Conservation (phyloP, 2,329 filamentous ascomycete genomes). For the Tympanopsis confertula region DNA sequence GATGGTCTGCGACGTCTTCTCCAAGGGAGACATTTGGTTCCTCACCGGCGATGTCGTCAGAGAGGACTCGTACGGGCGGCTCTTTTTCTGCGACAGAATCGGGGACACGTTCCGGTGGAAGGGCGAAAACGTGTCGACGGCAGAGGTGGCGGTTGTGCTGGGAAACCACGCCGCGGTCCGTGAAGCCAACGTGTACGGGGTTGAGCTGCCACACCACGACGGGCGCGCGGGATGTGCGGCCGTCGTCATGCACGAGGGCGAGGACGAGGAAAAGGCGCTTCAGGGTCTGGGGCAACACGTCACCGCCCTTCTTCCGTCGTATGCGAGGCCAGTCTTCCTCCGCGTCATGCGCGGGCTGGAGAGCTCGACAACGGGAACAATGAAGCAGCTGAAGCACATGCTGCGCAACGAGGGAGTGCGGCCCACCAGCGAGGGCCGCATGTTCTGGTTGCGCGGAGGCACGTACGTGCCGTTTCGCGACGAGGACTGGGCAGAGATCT, state of each 20-base stretch:
- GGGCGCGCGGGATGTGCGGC: slow-evolving; percentile 75
- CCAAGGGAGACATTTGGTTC: slow-evolving; percentile 71
- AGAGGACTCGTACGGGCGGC: slow-evolving; percentile 58
- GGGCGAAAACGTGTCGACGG: slow-evolving; percentile 69
- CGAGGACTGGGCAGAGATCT: slow-evolving; percentile 58
- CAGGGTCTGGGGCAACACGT: slow-evolving; percentile 51
- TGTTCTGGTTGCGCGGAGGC: slow-evolving; percentile 54
- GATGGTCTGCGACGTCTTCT: slow-evolving; percentile 61
- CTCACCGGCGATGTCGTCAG: slow-evolving; percentile 72
- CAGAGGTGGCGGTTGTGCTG: slow-evolving; percentile 68
- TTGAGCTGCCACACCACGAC: slow-evolving; percentile 68
- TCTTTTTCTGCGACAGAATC: slow-evolving; percentile 73
- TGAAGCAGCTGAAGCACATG: slow-evolving; percentile 75
- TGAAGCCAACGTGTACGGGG: slow-evolving; percentile 81
- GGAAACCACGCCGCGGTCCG: slow-evolving; percentile 53
- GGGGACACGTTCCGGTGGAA: slow-evolving; percentile 75
- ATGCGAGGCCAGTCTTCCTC: slow-evolving; percentile 69
- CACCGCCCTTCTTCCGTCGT: slow-evolving; percentile 49
- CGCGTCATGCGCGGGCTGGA: slow-evolving; percentile 45
- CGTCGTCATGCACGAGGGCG: slow-evolving; percentile 41
- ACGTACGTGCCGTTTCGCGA: slow-evolving; percentile 57
- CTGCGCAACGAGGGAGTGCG: slow-evolving; percentile 66
- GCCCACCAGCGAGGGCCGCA: slow-evolving; percentile 40
- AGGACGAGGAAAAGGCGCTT: slow-evolving; percentile 32
- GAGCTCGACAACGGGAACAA: slow-evolving; percentile 66